A percentile compares a stretch with the other conserved stretches of the same genome.
Evolutionary conservation across 768 basidiomycete genomes (phyloP).

Genomic region (Lepiota venenata): DNA sequence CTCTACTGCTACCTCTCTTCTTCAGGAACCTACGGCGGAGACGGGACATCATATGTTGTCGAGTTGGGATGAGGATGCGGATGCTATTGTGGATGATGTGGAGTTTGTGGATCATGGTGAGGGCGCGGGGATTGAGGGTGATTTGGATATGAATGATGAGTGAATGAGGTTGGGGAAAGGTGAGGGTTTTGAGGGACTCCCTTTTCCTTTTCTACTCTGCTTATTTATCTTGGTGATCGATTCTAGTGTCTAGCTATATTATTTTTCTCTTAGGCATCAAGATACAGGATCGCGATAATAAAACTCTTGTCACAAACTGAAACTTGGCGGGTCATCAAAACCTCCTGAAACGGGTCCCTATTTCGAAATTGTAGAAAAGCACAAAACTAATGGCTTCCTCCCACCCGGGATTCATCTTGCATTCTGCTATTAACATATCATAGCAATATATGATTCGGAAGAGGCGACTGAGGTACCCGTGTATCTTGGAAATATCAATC

Average conservation of each 20-base stretch:
- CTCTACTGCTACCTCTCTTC: constrained; percentile 2
- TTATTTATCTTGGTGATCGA: too few species aligned
- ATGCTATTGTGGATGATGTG: constrained; percentile 45
- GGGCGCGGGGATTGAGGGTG: constrained; percentile 65
- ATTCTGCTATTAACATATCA: constrained; percentile 32
- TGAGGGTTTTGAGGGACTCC: too few species aligned
- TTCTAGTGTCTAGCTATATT: too few species aligned
- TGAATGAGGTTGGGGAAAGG: too few species aligned
- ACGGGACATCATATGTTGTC: constrained; percentile 20
- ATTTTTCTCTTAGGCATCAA: too few species aligned
- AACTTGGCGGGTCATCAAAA: too few species aligned
- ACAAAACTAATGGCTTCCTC: not conserved
- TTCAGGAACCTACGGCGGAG: constrained; percentile 12
- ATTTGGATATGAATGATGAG: constrained; percentile 36
- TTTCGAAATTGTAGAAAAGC: too few species aligned
- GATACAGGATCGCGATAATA: too few species aligned
- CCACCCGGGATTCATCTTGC: constrained; percentile 22
- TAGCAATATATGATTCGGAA: constrained; percentile 35
- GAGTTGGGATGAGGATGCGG: constrained; percentile 36
- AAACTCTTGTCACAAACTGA: too few species aligned
- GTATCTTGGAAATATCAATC: constrained; percentile 18
- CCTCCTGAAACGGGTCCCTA: too few species aligned
- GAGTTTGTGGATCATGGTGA: constrained; percentile 66
- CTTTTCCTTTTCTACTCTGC: too few species aligned
- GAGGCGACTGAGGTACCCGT: constrained; percentile 31